Evolutionary conservation across 495 filamentous ascomycete species (phyloP).

Genomic region (Darksidea phi): DNA sequence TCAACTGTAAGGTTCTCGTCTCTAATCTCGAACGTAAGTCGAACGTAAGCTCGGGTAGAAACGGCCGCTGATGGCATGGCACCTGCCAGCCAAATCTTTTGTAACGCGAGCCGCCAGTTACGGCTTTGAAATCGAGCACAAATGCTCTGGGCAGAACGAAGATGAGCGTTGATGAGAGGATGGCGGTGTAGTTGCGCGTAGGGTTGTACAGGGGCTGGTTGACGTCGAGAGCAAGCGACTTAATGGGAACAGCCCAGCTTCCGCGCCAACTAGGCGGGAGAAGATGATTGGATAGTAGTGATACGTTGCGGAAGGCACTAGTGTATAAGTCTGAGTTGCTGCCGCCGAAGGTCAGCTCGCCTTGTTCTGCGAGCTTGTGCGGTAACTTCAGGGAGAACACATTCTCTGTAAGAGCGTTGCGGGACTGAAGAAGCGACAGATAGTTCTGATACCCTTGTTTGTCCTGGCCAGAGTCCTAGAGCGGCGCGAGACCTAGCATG

Average conservation of each 20-base stretch:
- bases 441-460: too few species aligned
- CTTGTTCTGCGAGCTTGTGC: not conserved
- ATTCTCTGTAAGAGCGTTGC: not conserved
- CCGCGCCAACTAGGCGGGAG: not conserved
- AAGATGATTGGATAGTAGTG: not conserved
- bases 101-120: not conserved
- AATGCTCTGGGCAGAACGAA: not conserved
- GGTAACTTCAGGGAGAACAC: slow-evolving; percentile 2
- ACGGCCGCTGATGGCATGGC: not conserved
- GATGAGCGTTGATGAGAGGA: not conserved
- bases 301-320: not conserved
- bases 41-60: too few species aligned
- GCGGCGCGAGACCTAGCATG: slow-evolving; percentile 2
- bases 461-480: not conserved
- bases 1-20: not conserved
- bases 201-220: not conserved
- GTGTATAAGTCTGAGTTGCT: slow-evolving; percentile 3
- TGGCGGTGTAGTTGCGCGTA: not conserved
- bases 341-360: slow-evolving; percentile 8
- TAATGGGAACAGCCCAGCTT: not conserved
- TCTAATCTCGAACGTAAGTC: not conserved
- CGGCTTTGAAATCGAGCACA: not conserved
- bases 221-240: not conserved
- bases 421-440: not conserved
- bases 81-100: not conserved